Percentiles rank a stretch among this genome's conserved stretches.
Evolutionary conservation across 2,329 filamentous ascomycete species (phyloP).

Genomic region (Trichophyton verrucosum): DNA sequence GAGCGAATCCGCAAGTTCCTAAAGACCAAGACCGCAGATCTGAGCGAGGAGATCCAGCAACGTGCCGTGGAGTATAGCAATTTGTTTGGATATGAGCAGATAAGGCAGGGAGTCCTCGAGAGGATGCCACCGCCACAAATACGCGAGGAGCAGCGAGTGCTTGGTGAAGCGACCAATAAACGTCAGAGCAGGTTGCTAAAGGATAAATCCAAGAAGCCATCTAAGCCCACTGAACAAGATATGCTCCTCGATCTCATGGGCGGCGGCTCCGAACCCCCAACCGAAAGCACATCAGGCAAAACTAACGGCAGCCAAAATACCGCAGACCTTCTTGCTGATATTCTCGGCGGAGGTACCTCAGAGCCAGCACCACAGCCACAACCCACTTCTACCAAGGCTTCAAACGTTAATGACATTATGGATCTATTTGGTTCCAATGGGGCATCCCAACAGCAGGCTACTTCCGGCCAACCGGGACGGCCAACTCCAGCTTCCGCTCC

Average conservation of each 20-base stretch:
- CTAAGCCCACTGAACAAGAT: constrained; percentile 81
- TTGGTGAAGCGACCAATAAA: constrained; percentile 65
- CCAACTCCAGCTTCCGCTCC: constrained; percentile 34
- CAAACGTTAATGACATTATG: constrained; percentile 68
- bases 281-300: constrained; percentile 42
- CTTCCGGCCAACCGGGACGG: constrained; percentile 37
- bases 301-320: constrained; percentile 56
- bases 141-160: constrained; percentile 80
- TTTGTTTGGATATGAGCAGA: constrained; percentile 78
- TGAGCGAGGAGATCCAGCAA: constrained; percentile 93
- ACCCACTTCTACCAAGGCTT: constrained; percentile 45
- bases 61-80: constrained; percentile 91
- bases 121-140: constrained; percentile 98
- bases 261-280: constrained; percentile 52
- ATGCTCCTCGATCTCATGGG: constrained; percentile 88
- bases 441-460: constrained; percentile 34
- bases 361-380: constrained; percentile 23
- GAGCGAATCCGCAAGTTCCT: constrained; percentile 73
- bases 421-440: constrained; percentile 59
- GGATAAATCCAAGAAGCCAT: constrained; percentile 59
- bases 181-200: constrained; percentile 51
- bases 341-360: constrained; percentile 60
- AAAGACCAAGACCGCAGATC: constrained; percentile 64
- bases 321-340: constrained; percentile 80
- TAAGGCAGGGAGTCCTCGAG: constrained; percentile 80